Base-by-base conservation (phyloP, 2,329 filamentous ascomycete species). In the Biscogniauxia marginata region DNA sequence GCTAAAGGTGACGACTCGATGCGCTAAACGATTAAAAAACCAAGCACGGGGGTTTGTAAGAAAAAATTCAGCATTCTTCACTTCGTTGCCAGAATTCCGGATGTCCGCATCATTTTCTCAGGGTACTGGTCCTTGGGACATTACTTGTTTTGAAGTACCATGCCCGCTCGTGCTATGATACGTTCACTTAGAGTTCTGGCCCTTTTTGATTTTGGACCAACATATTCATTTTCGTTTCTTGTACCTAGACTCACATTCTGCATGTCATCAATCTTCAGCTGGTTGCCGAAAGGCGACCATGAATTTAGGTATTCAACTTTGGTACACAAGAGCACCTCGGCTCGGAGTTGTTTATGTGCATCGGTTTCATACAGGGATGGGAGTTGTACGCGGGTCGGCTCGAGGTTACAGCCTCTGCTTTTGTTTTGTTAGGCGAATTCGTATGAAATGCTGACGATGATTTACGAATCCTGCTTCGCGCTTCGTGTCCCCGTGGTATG, bases 221-320 rank as follows among this genome's bases (percentile, higher is more conserved):
- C 54, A 50, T 50, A 59, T 62, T 60, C 57, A 25, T 53, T 61
- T 67, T 60, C 58, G 48, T 59, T 67, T 66, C 59, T 63, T 68
- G 65, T 68, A 69, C 60, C 52, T 65, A 63, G 49, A 50, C 30
- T 61, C 50, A 39, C 54, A 56, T 63, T 65, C 57, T 60, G 53
- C 54, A 60, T 61, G 54, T 53, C 56, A 55, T 58, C 51, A 23
- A 55, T 51, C 49, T 56, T 62, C 51, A 53, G 21, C 21, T 52
- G 43, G 49, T 34, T 49, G 52, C 52, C 52, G 34, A 50, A 54
- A 39, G 39, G 44, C 25, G 39, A 34, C 50, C 19, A 21, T 20
- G 34, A 30, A 44, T 49, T 44, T 43, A 47, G 34, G 50, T 39
- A 44, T 25, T 50, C 51, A 48, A 44, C 50, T 34, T 22, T 46